Conservation (phyloP, 257 asterid genomes). For the Gentiana straminea region DNA sequence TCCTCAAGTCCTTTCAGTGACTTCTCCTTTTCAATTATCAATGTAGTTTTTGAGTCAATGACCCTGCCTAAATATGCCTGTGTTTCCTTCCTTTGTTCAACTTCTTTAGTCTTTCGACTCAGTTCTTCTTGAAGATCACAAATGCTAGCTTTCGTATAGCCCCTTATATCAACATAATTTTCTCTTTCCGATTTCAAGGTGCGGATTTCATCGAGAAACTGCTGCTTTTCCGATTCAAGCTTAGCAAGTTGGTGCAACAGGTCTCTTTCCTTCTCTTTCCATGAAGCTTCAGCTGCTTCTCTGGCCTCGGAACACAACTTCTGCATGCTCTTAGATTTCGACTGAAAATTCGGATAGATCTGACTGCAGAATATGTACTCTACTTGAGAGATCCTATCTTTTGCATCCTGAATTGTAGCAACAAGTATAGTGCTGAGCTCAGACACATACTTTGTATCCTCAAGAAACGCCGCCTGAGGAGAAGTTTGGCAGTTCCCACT, state of each 20-base stretch:
- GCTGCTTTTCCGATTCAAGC: constrained; percentile 46
- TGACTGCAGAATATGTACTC: constrained; percentile 82
- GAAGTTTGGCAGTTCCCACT: constrained; percentile 33
- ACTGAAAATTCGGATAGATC: constrained; percentile 54
- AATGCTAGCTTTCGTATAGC: constrained; percentile 26
- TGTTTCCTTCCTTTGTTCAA: constrained; percentile 23
- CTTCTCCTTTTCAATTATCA: constrained; percentile 26
- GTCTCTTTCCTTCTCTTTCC: constrained; percentile 51
- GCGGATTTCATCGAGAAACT: constrained; percentile 43
- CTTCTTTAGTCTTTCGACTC: constrained; percentile 32
- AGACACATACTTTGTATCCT: constrained; percentile 45
- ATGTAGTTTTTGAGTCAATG: constrained; percentile 24
- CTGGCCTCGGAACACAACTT: constrained; percentile 51
- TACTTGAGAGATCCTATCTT: constrained; percentile 82
- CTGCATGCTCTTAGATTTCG: constrained; percentile 34
- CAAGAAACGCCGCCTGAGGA: constrained; percentile 28
- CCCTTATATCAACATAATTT: constrained; percentile 31
- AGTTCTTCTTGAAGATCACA: constrained; percentile 40
- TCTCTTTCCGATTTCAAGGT: constrained; percentile 41
- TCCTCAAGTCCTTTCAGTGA: constrained; percentile 33
- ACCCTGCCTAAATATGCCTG: constrained; percentile 24
- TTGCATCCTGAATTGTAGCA: constrained; percentile 79
- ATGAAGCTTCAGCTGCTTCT: constrained; percentile 54
- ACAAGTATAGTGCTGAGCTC: constrained; percentile 75
- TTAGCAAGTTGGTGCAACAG: constrained; percentile 43